Evolutionary conservation across 352 stramenopile genomes (phyloP).

Genomic region (Globisporangium perplexum): DNA sequence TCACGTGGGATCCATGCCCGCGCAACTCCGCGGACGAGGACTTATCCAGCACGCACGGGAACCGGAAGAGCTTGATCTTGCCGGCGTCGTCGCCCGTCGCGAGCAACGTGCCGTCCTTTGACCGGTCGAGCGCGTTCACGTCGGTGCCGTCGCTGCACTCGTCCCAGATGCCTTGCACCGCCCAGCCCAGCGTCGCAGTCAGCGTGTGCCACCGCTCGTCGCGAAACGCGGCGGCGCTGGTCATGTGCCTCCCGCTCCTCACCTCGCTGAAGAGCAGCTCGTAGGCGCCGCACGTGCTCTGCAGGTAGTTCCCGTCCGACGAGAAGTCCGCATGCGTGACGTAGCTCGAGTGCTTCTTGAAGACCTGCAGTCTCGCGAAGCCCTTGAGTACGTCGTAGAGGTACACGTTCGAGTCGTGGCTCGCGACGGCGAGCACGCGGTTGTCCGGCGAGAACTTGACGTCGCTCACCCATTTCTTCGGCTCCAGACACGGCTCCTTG

Average conservation of each 20-base stretch:
- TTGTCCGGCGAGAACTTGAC: conserved; percentile 70
- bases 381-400: conserved; percentile 72
- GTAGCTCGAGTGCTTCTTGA: conserved; percentile 79
- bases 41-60: conserved; percentile 63
- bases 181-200: conserved; percentile 85
- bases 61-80: conserved; percentile 87
- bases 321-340: conserved; percentile 80
- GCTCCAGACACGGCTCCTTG: conserved; percentile 46
- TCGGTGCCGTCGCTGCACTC: conserved; percentile 70
- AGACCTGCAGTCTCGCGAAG: conserved; percentile 53
- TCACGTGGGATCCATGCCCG: conserved; percentile 80
- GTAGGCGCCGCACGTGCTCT: conserved; percentile 78
- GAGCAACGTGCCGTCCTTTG: conserved; percentile 54
- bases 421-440: conserved; percentile 52
- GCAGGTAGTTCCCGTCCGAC: conserved; percentile 48
- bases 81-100: conserved; percentile 79
- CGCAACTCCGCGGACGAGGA: conserved; percentile 44
- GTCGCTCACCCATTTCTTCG: conserved; percentile 66
- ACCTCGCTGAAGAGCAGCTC: conserved; percentile 90
- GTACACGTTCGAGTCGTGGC: conserved; percentile 72
- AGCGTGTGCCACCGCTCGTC: conserved; percentile 90
- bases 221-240: conserved; percentile 66
- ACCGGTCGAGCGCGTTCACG: conserved; percentile 69
- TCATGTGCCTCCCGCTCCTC: conserved; percentile 54
- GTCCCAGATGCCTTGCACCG: conserved; percentile 89